These are phyloP conservation scores for Cyberlindnera veronae DNA, from an alignment of 805 yeast genomes.

Conservation along the genomic window DNA sequence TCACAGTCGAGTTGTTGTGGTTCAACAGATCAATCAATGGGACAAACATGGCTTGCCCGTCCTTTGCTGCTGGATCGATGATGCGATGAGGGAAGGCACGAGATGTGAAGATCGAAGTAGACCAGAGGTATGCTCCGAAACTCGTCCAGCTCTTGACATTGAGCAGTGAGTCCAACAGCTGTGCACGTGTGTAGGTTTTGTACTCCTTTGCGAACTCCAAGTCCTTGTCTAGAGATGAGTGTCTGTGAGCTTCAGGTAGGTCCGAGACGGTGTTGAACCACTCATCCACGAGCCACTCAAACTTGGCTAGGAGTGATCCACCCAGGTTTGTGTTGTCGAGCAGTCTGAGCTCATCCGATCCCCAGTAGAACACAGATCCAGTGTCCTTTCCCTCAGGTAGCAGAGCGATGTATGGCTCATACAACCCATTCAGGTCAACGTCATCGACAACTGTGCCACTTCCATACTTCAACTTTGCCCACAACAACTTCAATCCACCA, in stretches of 20 bases:
- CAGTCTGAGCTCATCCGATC: conserved; percentile 43
- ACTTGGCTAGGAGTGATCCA: conserved; percentile 47
- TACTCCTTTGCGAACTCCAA: conserved; percentile 16
- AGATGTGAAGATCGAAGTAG: conserved; percentile 65
- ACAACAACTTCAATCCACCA: conserved; percentile 34
- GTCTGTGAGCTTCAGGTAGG: conserved; percentile 12
- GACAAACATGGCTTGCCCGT: conserved; percentile 56
- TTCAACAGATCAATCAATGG: conserved; percentile 80
- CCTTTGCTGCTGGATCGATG: conserved; percentile 32
- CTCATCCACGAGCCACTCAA: conserved; percentile 51
- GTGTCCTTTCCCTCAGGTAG: conserved; percentile 43
- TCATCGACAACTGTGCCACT: conserved; percentile 17
- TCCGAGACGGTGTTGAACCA: conserved; percentile 41
- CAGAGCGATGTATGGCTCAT: conserved; percentile 45
- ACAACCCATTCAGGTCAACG: conserved; percentile 28
- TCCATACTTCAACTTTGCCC: conserved; percentile 41
- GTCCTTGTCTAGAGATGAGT: conserved; percentile 16
- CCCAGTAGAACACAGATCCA: conserved; percentile 63
- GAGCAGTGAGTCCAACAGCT: conserved; percentile 19
- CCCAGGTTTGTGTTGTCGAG: conserved; percentile 67
- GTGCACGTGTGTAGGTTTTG: conserved; percentile 12
- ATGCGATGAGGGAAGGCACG: conserved; percentile 73
- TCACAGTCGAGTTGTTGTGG: conserved; percentile 60
- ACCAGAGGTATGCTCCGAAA: conserved; percentile 72
- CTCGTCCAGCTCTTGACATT: conserved; percentile 50